Percentiles rank a stretch among this genome's conserved stretches.
phyloP scores from a whole-genome alignment of 805 yeast genomes.

The Candida pseudoglaebosa region DNA sequence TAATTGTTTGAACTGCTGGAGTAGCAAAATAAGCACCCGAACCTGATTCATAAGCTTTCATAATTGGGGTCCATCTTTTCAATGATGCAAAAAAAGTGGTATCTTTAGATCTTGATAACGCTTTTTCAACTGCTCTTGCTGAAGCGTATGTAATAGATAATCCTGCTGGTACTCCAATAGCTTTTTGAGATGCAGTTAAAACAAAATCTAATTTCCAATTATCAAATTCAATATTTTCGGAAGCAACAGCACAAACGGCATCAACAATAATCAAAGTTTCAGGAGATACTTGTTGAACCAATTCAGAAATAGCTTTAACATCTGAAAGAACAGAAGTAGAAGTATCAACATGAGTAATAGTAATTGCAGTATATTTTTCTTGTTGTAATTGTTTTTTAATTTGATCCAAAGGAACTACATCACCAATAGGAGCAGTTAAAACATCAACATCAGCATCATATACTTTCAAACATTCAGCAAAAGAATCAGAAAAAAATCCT shows the following conservation, averaged over 20 bases:
- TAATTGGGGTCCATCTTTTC: conserved; percentile 82
- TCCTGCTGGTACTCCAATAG: conserved; percentile 93
- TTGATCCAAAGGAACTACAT: conserved; percentile 51
- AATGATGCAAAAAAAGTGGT: conserved; percentile 65
- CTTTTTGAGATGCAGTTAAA: conserved; percentile 92
- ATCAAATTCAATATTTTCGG: conserved; percentile 81
- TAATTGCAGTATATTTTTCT: conserved; percentile 60
- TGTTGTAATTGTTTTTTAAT: conserved; percentile 53
- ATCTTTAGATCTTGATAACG: conserved; percentile 45
- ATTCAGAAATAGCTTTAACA: conserved; percentile 55
- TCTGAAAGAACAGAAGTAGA: conserved; percentile 89
- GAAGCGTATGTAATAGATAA: conserved; percentile 74
- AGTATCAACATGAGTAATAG: conserved; percentile 94
- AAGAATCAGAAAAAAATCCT: conserved; percentile 76
- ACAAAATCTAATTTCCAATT: conserved; percentile 87
- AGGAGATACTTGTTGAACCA: conserved; percentile 67
- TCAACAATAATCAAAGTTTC: conserved; percentile 83
- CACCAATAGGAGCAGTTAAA: conserved; percentile 71
- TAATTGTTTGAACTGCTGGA: conserved; percentile 85
- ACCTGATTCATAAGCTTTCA: conserved; percentile 81
- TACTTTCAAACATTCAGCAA: conserved; percentile 54
- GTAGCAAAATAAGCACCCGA: conserved; percentile 89
- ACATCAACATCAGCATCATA: conserved; percentile 77
- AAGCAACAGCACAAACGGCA: conserved; percentile 93
- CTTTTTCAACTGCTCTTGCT: conserved; percentile 65